These are phyloP conservation scores for Daedaleopsis nitida DNA, from an alignment of 768 basidiomycete genomes.

Conservation along the genomic window DNA sequence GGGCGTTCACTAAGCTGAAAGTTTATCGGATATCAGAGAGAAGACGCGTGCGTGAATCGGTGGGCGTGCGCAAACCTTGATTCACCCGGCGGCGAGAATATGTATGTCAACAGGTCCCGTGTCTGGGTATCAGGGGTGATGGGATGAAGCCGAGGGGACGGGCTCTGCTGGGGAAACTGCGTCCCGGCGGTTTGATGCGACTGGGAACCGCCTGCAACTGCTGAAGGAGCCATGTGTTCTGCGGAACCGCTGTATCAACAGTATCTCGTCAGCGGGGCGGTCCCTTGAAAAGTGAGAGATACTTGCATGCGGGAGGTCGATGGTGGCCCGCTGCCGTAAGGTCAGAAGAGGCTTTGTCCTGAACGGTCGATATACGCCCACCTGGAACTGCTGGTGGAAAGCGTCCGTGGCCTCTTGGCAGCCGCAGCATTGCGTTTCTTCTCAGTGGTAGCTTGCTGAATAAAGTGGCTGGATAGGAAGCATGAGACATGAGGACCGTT, in stretches of 20 bases:
- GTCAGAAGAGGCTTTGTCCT: conserved; percentile 8
- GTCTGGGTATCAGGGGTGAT: conserved; percentile 63
- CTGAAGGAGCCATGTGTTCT: conserved; percentile 17
- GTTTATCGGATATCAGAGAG: conserved; percentile 12
- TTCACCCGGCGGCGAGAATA: conserved; percentile 73
- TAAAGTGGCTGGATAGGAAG: conserved; percentile 56
- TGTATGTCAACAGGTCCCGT: conserved; percentile 65
- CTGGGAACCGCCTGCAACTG: conserved; percentile 15
- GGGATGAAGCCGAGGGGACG: conserved; percentile 38
- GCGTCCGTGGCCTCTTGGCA: conserved; percentile 66
- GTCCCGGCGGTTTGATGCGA: conserved; percentile 31
- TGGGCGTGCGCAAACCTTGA: conserved; percentile 32
- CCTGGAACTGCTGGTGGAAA: conserved; percentile 38
- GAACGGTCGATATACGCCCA: conserved; percentile 13
- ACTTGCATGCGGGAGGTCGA: conserved; percentile 19
- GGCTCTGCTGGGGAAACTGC: conserved; percentile 31
- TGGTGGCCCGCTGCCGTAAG: conserved; percentile 18
- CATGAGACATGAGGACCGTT: conserved; percentile 21
- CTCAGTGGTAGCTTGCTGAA: conserved; percentile 84
- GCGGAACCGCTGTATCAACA: conserved; percentile 22
- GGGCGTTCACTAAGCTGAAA: conserved; percentile 3
- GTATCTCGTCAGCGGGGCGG: conserved; percentile 10
- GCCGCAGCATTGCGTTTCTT: conserved; percentile 67
- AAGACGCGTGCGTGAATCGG: conserved; percentile 1
- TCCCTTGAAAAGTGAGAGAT: neutral